Percentiles rank a stretch among this genome's conserved stretches.
Conservation (phyloP, 148 eudicot species). For the Linanthus parryae region DNA sequence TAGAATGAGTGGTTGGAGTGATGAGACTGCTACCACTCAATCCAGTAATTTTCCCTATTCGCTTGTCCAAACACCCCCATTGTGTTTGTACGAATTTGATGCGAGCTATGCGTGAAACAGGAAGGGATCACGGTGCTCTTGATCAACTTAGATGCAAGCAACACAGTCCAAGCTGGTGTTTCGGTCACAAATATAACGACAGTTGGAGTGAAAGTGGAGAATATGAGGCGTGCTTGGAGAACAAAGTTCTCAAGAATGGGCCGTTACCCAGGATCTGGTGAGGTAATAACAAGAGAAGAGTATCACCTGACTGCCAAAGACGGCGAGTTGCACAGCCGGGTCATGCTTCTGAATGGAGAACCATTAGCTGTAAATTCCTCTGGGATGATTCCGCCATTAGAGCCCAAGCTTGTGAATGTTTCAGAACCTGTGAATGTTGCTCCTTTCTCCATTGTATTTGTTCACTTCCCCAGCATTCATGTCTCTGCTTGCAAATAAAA, state of each 20-base stretch:
- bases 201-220: conserved; percentile 12
- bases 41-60: too few species aligned
- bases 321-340: conserved; percentile 55
- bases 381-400: conserved; percentile 45
- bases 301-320: conserved; percentile 54
- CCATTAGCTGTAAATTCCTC: conserved; percentile 28
- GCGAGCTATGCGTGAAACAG: conserved; percentile 62
- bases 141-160: conserved; percentile 60
- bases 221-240: too few species aligned
- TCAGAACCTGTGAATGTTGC: conserved; percentile 39
- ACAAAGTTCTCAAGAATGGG: conserved; percentile 19
- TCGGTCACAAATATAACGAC: conserved; percentile 28
- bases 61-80: too few species aligned
- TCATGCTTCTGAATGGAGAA: conserved; percentile 58
- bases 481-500: conserved; percentile 42
- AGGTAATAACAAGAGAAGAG: conserved; percentile 49
- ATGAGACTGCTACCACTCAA: too few species aligned
- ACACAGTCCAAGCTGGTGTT: conserved; percentile 34
- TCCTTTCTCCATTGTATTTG: conserved; percentile 62
- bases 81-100: conserved; percentile 58
- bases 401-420: conserved; percentile 36
- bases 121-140: conserved; percentile 55
- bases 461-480: conserved; percentile 35
- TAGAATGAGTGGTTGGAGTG: too few species aligned
- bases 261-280: conserved; percentile 39